These are phyloP conservation scores for Hamamelis virginiana DNA, from an alignment of 164 flowering plant species.

Conservation along the genomic window DNA sequence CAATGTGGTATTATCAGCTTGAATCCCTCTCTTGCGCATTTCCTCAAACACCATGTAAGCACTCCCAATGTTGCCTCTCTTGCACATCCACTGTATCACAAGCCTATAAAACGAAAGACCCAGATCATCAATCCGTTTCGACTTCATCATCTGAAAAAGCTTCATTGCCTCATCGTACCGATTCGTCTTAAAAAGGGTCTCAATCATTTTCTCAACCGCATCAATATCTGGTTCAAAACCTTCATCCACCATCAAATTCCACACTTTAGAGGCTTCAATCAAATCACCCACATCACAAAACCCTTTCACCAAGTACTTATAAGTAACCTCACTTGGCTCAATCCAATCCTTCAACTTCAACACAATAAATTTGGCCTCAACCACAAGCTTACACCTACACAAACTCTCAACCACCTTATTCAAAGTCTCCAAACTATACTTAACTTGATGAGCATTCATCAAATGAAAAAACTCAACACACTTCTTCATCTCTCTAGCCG, in stretches of 20 bases:
- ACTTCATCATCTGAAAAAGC: constrained; percentile 55
- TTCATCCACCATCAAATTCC: constrained; percentile 81
- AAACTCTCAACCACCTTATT: constrained; percentile 60
- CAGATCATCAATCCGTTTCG: constrained; percentile 43
- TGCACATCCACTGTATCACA: constrained; percentile 78
- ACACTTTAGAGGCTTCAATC: constrained; percentile 75
- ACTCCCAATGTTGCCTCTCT: constrained; percentile 48
- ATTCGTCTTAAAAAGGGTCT: constrained; percentile 66
- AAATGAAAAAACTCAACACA: constrained; percentile 83
- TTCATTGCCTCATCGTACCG: constrained; percentile 59
- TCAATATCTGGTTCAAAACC: constrained; percentile 58
- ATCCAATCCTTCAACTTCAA: constrained; percentile 55
- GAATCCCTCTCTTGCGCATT: constrained; percentile 63
- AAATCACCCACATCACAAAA: constrained; percentile 72
- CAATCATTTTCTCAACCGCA: constrained; percentile 60
- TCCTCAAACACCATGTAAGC: constrained; percentile 59
- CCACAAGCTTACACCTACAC: constrained; percentile 55
- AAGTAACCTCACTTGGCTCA: constrained; percentile 53
- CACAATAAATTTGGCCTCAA: constrained; percentile 66
- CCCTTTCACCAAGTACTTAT: constrained; percentile 57
- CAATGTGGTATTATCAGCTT: constrained; percentile 49
- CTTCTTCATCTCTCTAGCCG: constrained; percentile 75
- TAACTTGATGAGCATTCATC: constrained; percentile 56
- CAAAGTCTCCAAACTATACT: constrained; percentile 51
- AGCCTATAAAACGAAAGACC: constrained; percentile 63